Evolutionary conservation across 768 basidiomycete genomes (phyloP), one percentile per base, ranked within the genome.

Genomic region (Cubamyces sp.): DNA sequence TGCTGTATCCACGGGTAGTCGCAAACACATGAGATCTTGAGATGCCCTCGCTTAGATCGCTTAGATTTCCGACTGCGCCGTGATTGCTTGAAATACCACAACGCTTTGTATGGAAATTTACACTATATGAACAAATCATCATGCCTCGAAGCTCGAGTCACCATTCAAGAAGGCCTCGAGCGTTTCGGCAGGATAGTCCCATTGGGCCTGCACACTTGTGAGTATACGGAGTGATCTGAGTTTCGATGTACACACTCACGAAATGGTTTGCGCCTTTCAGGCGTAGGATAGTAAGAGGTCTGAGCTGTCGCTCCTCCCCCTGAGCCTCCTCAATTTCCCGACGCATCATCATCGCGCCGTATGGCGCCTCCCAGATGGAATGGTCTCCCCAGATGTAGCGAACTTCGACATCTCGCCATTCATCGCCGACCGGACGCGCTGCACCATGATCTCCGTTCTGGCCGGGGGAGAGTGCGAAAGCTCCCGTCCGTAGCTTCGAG

Each of bases 331-430:
- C 47, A 3, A 41, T 25, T 39, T 58, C 57, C 40, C 42, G 16
- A 15, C 57, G 57, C 26, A 59, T 26, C 16, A 45, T 5, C 19
- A 21, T n/a, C 25, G 48, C 57, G 2, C 28, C 49, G 34, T 59
- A 59, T 1, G 57, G 57, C 1, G 45, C 57, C 41, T 59, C 57
- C 57, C 57, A 59, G 3, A 59, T 28, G 12, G 57, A 59, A 14
- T 43, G 49, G 19, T 59, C 57, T 40, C 57, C 49, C 57, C 57
- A 59, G 2, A 59, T 50, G 21, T 43, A 43, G 39, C 41, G 57
- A 3, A 59, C 49, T 15, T 59, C 57, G n/a, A 59, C 49, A n/a
- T 51, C 40, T 19, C 41, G 26, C 57, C 57, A 59, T n/a, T 23
- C 49, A n/a, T 51, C 49, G n/a, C 41, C 49, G 2, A 26, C 12